Conservation (phyloP, 495 filamentous ascomycete genomes). For the Penicillium crystallinum region DNA sequence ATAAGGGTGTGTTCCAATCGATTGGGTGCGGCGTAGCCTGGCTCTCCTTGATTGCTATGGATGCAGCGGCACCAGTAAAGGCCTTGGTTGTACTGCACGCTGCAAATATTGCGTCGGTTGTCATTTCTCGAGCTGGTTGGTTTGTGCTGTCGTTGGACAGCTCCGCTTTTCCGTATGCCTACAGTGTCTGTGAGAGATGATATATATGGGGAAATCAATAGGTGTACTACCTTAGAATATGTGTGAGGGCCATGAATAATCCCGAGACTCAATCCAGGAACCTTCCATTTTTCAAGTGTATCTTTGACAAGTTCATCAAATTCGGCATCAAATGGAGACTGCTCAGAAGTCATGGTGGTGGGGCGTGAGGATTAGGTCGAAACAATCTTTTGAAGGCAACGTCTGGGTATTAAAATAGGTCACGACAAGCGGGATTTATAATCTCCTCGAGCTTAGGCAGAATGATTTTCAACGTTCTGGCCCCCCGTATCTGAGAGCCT, state of each 20-base stretch:
- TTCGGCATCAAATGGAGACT: constrained; percentile 18
- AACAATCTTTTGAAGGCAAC: neutral
- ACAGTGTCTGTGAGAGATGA: constrained; percentile 2
- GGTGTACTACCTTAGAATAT: constrained; percentile 44
- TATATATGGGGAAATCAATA: neutral
- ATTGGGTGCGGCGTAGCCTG: constrained; percentile 26
- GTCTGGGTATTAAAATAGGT: neutral
- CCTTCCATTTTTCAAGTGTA: constrained; percentile 41
- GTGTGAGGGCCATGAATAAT: constrained; percentile 41
- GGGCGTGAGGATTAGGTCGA: neutral
- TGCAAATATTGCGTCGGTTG: constrained; percentile 40
- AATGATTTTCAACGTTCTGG: neutral
- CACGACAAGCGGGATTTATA: neutral
- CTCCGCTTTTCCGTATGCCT: constrained; percentile 50
- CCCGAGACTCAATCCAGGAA: constrained; percentile 47
- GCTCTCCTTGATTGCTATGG: constrained; percentile 41
- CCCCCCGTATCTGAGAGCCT: neutral
- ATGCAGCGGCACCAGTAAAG: constrained; percentile 47
- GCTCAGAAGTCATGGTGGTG: neutral
- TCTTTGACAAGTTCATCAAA: constrained; percentile 36
- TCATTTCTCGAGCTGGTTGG: constrained; percentile 24
- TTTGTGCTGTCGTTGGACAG: constrained; percentile 23
- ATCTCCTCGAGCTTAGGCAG: neutral
- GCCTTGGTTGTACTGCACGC: constrained; percentile 52
- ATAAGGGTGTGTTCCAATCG: constrained; percentile 46